phyloP scores from a whole-genome alignment of 2,329 filamentous ascomycete genomes.

The Talaromyces sp. region DNA sequence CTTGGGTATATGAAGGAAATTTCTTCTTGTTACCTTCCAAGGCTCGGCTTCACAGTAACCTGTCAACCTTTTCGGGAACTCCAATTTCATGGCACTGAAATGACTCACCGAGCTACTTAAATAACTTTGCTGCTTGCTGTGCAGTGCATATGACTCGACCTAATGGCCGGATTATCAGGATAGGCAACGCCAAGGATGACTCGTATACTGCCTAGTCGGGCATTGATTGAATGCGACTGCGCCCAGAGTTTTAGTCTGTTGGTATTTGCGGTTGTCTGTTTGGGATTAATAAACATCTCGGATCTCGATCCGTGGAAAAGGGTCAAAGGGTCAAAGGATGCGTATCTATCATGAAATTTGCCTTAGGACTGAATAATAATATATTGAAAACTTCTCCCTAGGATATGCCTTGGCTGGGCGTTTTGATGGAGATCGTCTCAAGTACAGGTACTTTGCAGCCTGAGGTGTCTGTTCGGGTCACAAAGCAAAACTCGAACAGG shows the following conservation, averaged over 20 bases:
- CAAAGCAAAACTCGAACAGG: neutral
- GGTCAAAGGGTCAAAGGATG: neutral
- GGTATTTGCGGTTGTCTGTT: neutral
- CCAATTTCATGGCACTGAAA: neutral
- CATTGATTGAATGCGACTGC: neutral
- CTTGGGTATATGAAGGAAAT: neutral
- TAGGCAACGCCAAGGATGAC: neutral
- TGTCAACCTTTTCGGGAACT: neutral
- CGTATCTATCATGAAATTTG: neutral
- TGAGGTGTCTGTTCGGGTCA: neutral
- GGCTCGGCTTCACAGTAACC: neutral
- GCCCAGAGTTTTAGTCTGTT: neutral
- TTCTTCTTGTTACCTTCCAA: neutral
- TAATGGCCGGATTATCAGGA: neutral
- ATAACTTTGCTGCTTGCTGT: neutral
- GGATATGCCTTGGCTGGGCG: neutral
- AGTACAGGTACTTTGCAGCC: neutral
- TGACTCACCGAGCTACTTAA: neutral
- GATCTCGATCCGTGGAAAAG: neutral
- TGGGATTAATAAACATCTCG: conserved; percentile 1
- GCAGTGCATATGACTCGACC: neutral
- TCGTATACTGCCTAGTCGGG: neutral
- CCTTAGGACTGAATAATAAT: neutral
- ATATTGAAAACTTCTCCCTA: neutral
- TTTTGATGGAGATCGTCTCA: neutral